Evolutionary conservation across 805 yeast genomes (phyloP).

Genomic region (Yarrowia hollandica): DNA sequence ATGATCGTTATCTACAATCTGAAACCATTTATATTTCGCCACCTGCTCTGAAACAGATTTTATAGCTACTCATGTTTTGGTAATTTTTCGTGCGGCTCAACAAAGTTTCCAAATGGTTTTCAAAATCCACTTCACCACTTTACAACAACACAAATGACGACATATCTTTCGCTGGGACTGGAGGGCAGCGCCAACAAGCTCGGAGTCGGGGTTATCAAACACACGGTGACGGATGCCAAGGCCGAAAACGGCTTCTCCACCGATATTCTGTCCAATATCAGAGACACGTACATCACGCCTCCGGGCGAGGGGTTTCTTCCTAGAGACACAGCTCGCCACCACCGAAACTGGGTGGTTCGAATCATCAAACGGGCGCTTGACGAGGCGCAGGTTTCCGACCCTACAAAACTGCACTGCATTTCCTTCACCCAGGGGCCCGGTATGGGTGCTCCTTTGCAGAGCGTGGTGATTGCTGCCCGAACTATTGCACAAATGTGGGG

Average conservation of each 20-base stretch:
- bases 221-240: conserved; percentile 39
- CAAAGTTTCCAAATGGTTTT: background rate
- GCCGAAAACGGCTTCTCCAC: conserved; percentile 55
- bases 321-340: conserved; percentile 95
- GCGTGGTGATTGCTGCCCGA: conserved; percentile 90
- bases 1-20: too few relatives aligned
- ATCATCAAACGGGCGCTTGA: conserved; percentile 63
- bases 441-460: conserved; percentile 97
- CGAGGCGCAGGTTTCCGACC: conserved; percentile 67
- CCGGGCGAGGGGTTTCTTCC: conserved; percentile 99
- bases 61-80: too few relatives aligned
- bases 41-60: too few relatives aligned
- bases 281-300: conserved; percentile 95
- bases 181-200: conserved; percentile 98
- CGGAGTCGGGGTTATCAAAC: conserved; percentile 90
- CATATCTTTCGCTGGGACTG: conserved; percentile 55
- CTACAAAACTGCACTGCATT: conserved; percentile 52
- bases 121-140: background rate
- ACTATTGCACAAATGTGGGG: conserved; percentile 77
- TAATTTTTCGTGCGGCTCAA: conserved; percentile 16
- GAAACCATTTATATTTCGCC: too few relatives aligned
- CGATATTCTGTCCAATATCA: conserved; percentile 76
- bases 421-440: conserved; percentile 99
- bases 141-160: background rate
- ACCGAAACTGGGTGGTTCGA: conserved; percentile 89